Conservation (phyloP, 306 rosid genomes). For the Phaseolus lunatus region DNA sequence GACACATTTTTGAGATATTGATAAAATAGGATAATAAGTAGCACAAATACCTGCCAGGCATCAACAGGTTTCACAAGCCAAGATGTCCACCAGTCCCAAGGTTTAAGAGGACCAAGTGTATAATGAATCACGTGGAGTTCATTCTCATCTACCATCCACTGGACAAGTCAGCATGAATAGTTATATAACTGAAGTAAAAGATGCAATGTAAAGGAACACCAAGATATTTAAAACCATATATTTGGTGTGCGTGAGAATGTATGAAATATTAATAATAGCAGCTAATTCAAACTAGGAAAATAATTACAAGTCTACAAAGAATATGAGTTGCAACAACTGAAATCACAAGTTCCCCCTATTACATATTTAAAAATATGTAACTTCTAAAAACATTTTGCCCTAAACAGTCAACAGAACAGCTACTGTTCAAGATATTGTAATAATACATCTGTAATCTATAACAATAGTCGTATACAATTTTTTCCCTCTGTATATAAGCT, state of each 20-base stretch:
- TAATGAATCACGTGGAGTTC: conserved; percentile 85
- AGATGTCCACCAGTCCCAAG: conserved; percentile 99
- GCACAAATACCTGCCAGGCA: conserved; percentile 88
- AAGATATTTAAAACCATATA: conserved; percentile 19
- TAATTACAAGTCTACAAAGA: not conserved
- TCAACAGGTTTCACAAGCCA: conserved; percentile 98
- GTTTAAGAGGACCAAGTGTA: conserved; percentile 96
- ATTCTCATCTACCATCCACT: conserved; percentile 94
- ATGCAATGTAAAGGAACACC: conserved; percentile 29
- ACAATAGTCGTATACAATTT: too few relatives aligned
- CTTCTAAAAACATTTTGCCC: not conserved
- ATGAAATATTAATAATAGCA: conserved; percentile 28
- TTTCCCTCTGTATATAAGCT: too few relatives aligned
- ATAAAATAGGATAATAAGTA: conserved; percentile 30
- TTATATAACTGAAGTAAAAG: conserved; percentile 39
- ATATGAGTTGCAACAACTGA: conserved; percentile 14
- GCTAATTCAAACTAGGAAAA: conserved; percentile 1
- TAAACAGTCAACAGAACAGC: not conserved
- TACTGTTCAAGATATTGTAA: not conserved
- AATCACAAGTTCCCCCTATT: conserved; percentile 4
- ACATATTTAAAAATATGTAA: not conserved
- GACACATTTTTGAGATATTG: conserved; percentile 1
- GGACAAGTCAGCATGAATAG: conserved; percentile 40
- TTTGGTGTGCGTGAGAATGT: conserved; percentile 16
- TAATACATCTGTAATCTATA: not conserved